Conservation (phyloP, 1,284 basidiomycete genomes). For the Ganoderma sinense region DNA sequence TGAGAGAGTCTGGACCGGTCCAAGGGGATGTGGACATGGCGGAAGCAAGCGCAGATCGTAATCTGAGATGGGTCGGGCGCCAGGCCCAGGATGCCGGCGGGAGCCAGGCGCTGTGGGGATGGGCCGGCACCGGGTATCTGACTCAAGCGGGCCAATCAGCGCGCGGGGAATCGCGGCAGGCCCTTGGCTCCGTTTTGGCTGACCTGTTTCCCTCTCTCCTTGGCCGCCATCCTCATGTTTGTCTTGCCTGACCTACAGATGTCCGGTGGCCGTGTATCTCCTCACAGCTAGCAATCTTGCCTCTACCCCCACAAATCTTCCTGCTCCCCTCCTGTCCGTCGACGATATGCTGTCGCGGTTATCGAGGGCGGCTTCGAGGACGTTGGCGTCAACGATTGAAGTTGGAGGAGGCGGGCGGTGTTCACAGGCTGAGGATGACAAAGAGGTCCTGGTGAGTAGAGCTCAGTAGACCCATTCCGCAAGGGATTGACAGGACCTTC, state of each 20-base stretch:
- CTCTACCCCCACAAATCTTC: constrained; percentile 4
- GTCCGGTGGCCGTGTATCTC: constrained; percentile 20
- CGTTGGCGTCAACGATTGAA: constrained; percentile 24
- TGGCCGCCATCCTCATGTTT: constrained; percentile 26
- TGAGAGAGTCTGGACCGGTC: background rate
- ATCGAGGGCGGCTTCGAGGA: constrained; percentile 26
- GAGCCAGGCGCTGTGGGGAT: background rate
- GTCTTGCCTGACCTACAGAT: constrained; percentile 26
- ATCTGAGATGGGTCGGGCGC: constrained; percentile 24
- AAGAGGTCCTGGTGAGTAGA: constrained; percentile 23
- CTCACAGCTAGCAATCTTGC: constrained; percentile 21
- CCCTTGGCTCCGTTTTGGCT: constrained; percentile 9
- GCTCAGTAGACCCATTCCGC: constrained; percentile 3
- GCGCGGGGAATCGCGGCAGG: background rate
- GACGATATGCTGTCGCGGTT: constrained; percentile 25
- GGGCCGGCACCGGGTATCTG: constrained; percentile 24
- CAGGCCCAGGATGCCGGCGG: constrained; percentile 7
- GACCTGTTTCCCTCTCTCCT: constrained; percentile 17
- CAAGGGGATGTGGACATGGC: background rate
- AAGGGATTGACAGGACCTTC: background rate
- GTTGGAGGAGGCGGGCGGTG: constrained; percentile 20
- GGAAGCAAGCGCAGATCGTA: constrained; percentile 28
- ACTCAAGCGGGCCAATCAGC: constrained; percentile 24
- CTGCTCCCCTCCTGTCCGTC: background rate
- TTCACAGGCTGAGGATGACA: constrained; percentile 10